Evolutionary conservation across 2,329 filamentous ascomycete genomes (phyloP), one percentile per base, ranked within the genome.

Genomic region (Aspergillus versicolor): DNA sequence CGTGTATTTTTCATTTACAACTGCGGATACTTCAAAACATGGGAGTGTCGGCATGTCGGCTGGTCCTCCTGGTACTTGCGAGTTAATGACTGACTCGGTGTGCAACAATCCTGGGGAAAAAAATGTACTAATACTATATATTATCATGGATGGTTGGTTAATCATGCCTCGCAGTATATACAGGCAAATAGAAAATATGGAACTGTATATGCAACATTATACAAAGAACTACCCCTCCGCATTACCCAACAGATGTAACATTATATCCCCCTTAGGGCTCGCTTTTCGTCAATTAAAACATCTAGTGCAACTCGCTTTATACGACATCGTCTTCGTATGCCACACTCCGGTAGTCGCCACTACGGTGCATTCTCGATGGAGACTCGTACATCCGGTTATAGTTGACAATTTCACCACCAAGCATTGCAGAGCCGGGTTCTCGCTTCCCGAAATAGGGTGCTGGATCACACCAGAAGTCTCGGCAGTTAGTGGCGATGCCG

Each of bases 391-490:
- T 85, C 56, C 84, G 84, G 19, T 89, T 90, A 74, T 97, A 99
- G 75, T 97, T 91, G 46, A 99, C 85, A 40, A 82, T 78, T 67
- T 89, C 83, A 2, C 94, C 93, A 13, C 87, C 90, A 7, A 99
- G 77, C 71, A 92, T 77, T 0, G 89, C 92, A 43, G 82, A 81
- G 12, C 92, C 92, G 50, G 84, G 88, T 67, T 90, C 86, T 57
- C 88, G 83, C 65, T 82, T 85, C 11, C 88, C 86, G 71, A 96
- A 93, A 17, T 96, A 73, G 0, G 93, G 89, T 2, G 90, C 88
- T 2, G 90, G 86, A 70, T 97, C 94, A 67, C 90, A 93, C 91
- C 92, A 97, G 73, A 99, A 99, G 74, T 99, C 95, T 63, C 85
- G 88, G 75, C 94, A 99, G 71, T 99, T 99, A 58, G 87, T 84